A percentile compares a stretch with the other conserved stretches of the same genome.
Conservation (phyloP, 106 monocot species). For the Dactylorhiza incarnata region DNA sequence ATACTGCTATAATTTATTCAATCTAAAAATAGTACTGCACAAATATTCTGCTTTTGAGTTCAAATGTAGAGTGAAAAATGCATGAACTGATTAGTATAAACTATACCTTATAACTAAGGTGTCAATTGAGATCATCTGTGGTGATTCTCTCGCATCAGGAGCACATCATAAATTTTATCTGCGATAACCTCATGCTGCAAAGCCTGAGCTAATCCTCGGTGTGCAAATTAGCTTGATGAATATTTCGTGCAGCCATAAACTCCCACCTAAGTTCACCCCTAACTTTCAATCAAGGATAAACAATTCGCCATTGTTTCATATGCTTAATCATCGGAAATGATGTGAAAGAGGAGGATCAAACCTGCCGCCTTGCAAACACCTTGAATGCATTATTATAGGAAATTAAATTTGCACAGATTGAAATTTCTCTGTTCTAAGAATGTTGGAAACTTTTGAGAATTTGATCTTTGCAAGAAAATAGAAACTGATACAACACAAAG, state of each 20-base stretch:
- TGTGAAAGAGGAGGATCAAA: slow-evolving; percentile 1
- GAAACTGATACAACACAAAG: too few species aligned
- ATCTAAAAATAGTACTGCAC: background rate
- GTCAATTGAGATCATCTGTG: too few species aligned
- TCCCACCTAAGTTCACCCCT: slow-evolving; percentile 54
- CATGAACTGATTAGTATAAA: background rate
- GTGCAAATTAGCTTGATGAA: slow-evolving; percentile 74
- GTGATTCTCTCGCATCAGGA: too few species aligned
- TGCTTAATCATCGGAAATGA: background rate
- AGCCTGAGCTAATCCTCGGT: slow-evolving; percentile 59
- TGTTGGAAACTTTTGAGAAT: too few species aligned
- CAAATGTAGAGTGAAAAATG: background rate
- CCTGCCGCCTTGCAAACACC: slow-evolving; percentile 93
- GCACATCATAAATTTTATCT: slow-evolving; percentile 69
- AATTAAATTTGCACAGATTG: too few species aligned
- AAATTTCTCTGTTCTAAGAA: too few species aligned
- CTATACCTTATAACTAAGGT: background rate
- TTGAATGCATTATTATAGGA: too few species aligned
- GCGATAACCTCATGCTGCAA: slow-evolving; percentile 72
- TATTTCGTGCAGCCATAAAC: slow-evolving; percentile 77
- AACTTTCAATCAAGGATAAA: background rate
- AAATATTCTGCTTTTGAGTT: background rate
- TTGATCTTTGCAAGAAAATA: too few species aligned
- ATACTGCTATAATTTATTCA: background rate
- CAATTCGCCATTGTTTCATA: too few species aligned